phyloP scores from a whole-genome alignment of 176 grass and related monocot genomes.

The Typha latifolia region DNA sequence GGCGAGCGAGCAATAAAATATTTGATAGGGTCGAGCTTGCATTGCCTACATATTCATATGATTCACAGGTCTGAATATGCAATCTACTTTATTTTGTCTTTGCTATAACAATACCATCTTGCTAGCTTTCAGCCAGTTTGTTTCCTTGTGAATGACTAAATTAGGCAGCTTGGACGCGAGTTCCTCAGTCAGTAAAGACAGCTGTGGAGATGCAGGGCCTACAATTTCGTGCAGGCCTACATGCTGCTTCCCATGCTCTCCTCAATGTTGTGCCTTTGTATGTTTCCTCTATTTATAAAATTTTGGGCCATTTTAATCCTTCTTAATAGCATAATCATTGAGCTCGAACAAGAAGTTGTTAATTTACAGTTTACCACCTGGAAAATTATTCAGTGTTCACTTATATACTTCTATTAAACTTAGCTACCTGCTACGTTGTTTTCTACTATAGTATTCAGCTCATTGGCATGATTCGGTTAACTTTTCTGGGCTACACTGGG shows the following conservation, averaged over 20 bases:
- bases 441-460: neutral
- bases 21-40: slow-evolving; percentile 57
- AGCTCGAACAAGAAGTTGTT: neutral
- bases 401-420: no score
- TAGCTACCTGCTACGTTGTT: no score
- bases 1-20: slow-evolving; percentile 64
- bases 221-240: slow-evolving; percentile 54
- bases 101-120: slow-evolving; percentile 12
- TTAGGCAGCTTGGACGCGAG: slow-evolving; percentile 71
- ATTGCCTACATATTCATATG: slow-evolving; percentile 68
- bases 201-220: slow-evolving; percentile 48
- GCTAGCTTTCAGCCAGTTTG: slow-evolving; percentile 1
- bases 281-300: slow-evolving; percentile 15
- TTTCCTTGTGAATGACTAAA: slow-evolving; percentile 9
- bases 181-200: slow-evolving; percentile 57
- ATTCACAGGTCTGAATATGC: slow-evolving; percentile 49
- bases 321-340: neutral
- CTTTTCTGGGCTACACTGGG: neutral
- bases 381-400: no score
- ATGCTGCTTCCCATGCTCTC: slow-evolving; percentile 83
- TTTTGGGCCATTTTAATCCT: neutral
- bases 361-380: no score
- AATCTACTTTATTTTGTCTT: slow-evolving; percentile 12
- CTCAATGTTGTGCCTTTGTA: slow-evolving; percentile 76
- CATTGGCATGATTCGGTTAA: neutral